Base-by-base conservation (phyloP, 495 filamentous ascomycete species). In the Margaritispora aquatica region DNA sequence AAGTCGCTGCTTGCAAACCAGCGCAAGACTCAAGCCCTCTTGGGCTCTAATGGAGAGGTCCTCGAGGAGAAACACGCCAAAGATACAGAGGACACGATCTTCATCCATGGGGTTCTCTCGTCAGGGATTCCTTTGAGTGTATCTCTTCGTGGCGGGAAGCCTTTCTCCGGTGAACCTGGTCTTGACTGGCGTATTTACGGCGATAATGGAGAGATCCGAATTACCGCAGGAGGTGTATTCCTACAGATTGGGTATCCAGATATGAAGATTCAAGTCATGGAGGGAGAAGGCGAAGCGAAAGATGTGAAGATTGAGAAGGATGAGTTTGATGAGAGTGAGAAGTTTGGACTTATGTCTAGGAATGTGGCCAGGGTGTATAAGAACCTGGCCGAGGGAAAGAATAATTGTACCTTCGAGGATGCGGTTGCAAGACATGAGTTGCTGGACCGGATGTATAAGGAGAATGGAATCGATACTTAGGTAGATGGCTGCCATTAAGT, bases 181-280 rank as follows among this genome's bases (percentile, higher is more conserved):
- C 70, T 83, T 15, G 61, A 73, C 19, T 86, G 83, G 84, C 70
- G 65, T 0, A 80, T 87, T 47, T 71, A 75, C 29, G 80, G 82
- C 50, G 72, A 76, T 24, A 77, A 75, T 61, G 83, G 82, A 4
- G 80, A 84, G 67, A 76, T 85, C 19, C 69, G 73, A 21, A 65
- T 85, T 20, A 70, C 73, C 0, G 71, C 71, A 1, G 49, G 55
- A 11, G 63, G 63, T 1, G 59, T 69, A 1, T 71, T 71, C 9
- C 20, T 81, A n/a, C 69, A 77, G 29, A 70, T 74, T 10, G 66
- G 71, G 8, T 68, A 65, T 22, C 58, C 65, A 0, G 66, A 70
- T 1, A 61, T 70, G 11, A 70, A 69, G 15, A 69, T 84, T 9
- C 68, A 76, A 55, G 41, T 83, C 7, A 74, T 73, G 44, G 67